Percentiles rank a stretch among this genome's conserved stretches.
Conservation (phyloP, 2,329 filamentous ascomycete species). For the Hortaea werneckii region DNA sequence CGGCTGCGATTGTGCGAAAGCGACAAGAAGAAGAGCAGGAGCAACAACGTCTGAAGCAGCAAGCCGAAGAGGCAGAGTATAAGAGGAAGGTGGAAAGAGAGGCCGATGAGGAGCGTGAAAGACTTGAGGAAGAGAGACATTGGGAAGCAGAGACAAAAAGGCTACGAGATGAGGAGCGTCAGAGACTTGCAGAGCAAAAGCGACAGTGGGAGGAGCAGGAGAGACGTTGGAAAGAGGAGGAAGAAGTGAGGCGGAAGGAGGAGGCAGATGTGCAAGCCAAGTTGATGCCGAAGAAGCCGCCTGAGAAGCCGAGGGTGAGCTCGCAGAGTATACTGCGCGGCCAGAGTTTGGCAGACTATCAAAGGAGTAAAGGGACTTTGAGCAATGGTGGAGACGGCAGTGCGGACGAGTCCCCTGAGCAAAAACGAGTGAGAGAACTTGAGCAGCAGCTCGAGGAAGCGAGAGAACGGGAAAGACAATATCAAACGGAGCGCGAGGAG, state of each 20-base stretch:
- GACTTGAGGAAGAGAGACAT: slow-evolving; percentile 52
- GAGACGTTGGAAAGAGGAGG: slow-evolving; percentile 64
- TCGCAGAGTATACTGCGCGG: slow-evolving; percentile 55
- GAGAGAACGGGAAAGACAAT: slow-evolving; percentile 55
- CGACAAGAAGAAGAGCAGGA: slow-evolving; percentile 47
- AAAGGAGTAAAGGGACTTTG: slow-evolving; percentile 23
- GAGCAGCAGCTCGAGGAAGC: slow-evolving; percentile 63
- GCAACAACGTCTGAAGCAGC: slow-evolving; percentile 40
- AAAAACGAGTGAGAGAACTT: slow-evolving; percentile 64
- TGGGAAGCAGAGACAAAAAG: slow-evolving; percentile 58
- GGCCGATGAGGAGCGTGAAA: slow-evolving; percentile 53
- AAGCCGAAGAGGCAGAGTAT: slow-evolving; percentile 44
- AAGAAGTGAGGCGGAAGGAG: slow-evolving; percentile 59
- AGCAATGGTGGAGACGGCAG: slow-evolving; percentile 14
- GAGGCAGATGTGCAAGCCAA: slow-evolving; percentile 62
- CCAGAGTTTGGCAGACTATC: slow-evolving; percentile 80
- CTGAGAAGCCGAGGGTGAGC: slow-evolving; percentile 36
- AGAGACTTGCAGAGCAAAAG: slow-evolving; percentile 56
- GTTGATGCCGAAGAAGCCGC: slow-evolving; percentile 54
- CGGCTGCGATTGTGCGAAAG: slow-evolving; percentile 73
- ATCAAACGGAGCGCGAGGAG: slow-evolving; percentile 51
- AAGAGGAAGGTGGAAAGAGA: slow-evolving; percentile 40
- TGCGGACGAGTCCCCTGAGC: slow-evolving; percentile 42
- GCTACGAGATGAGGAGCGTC: slow-evolving; percentile 48
- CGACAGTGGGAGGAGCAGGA: slow-evolving; percentile 70